phyloP scores from a whole-genome alignment of 345 rosid species.

The Citrus sinensis region DNA sequence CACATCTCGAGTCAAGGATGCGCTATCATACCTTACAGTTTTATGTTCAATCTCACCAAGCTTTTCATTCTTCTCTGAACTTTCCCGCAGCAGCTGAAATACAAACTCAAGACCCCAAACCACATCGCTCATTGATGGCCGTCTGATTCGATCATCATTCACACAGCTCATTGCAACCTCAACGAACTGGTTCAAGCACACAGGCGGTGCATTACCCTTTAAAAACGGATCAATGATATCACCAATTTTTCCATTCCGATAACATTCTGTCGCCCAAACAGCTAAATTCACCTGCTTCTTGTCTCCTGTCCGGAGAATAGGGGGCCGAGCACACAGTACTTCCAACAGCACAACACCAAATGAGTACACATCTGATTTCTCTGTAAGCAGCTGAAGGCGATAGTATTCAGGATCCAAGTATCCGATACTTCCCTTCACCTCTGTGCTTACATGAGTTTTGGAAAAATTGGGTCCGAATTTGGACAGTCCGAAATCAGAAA shows the following conservation, averaged over 20 bases:
- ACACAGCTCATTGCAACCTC: slow-evolving; percentile 31
- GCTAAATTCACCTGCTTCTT: slow-evolving; percentile 35
- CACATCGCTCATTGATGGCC: slow-evolving; percentile 25
- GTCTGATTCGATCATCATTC: slow-evolving; percentile 1
- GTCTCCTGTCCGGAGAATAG: slow-evolving; percentile 17
- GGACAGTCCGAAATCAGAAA: slow-evolving; percentile 54
- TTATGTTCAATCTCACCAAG: no score
- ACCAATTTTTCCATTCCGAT: slow-evolving; percentile 21
- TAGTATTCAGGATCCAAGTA: slow-evolving; percentile 65
- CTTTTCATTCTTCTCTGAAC: not conserved
- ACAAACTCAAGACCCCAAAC: slow-evolving; percentile 23
- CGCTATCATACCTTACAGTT: no score
- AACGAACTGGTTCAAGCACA: slow-evolving; percentile 35
- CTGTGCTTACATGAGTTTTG: slow-evolving; percentile 41
- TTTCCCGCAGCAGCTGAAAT: slow-evolving; percentile 14
- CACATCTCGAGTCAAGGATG: not conserved
- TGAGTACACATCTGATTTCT: slow-evolving; percentile 69
- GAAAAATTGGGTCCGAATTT: slow-evolving; percentile 34
- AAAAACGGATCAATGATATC: slow-evolving; percentile 38
- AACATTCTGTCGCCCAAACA: slow-evolving; percentile 34
- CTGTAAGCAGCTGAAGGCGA: slow-evolving; percentile 48
- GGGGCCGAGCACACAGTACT: slow-evolving; percentile 45
- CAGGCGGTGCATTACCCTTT: slow-evolving; percentile 23
- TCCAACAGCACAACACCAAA: slow-evolving; percentile 64
- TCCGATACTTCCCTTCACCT: slow-evolving; percentile 52